Evolutionary conservation across 192 early-diverging fungal genomes (phyloP).

Genomic region (Coemansia javaensis): DNA sequence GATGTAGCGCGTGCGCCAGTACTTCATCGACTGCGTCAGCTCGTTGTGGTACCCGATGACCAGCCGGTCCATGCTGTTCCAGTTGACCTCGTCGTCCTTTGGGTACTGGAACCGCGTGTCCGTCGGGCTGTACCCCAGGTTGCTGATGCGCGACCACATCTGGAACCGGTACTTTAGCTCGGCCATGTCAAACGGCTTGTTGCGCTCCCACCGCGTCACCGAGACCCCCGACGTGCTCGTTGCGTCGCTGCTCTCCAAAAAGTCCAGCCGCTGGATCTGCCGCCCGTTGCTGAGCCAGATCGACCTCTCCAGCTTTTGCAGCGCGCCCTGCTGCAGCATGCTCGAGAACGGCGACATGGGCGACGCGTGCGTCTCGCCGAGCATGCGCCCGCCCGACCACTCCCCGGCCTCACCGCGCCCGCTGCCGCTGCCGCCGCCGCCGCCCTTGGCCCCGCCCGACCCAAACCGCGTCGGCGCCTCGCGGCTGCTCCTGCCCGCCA

Average conservation of each 20-base stretch:
- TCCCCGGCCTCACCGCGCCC: conserved; percentile 2
- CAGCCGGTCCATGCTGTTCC: conserved; percentile 91
- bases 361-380: conserved; percentile 3
- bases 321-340: conserved; percentile 3
- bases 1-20: conserved; percentile 86
- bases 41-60: conserved; percentile 83
- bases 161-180: conserved; percentile 69
- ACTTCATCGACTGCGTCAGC: conserved; percentile 70
- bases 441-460: neutral
- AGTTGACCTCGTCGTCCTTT: conserved; percentile 68
- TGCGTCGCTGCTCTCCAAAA: conserved; percentile 53
- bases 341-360: conserved; percentile 1
- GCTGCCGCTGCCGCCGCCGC: conserved; percentile 4
- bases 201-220: conserved; percentile 75
- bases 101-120: conserved; percentile 72
- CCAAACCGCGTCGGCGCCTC: neutral
- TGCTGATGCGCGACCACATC: conserved; percentile 77
- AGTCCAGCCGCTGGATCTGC: conserved; percentile 79
- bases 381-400: neutral
- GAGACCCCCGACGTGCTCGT: conserved; percentile 74
- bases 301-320: conserved; percentile 14
- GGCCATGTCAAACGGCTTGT: conserved; percentile 53
- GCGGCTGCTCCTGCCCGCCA: neutral
- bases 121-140: conserved; percentile 55
- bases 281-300: conserved; percentile 86